Base-by-base conservation (phyloP, 2,329 filamentous ascomycete species). In the Sclerotinia trifoliorum region DNA sequence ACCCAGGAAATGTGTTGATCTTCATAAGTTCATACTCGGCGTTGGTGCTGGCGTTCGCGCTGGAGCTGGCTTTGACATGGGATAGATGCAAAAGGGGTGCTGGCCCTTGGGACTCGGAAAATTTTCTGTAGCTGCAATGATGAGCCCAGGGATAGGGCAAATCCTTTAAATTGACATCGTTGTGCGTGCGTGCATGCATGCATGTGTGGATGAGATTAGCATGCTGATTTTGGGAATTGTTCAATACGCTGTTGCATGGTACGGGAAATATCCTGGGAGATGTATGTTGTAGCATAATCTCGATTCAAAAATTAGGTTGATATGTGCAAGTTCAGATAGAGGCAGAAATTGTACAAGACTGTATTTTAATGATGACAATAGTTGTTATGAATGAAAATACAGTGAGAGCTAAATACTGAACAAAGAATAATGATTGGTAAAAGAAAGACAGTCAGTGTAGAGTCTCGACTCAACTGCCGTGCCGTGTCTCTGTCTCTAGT, bases 1-100 rank as follows among this genome's bases (percentile, higher is more conserved):
- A 44, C 11, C 57, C 19, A 49, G 29, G 29, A 32, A n/a, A 26
- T 42, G 15, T 39, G 60, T 51, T 63, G 60, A 63, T 63, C 46
- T 63, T 63, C 60, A 52, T 52, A 63, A 63, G 32, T 26, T 39
- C 29, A 39, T 42, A 51, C 46, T 51, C 60, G 60, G 60, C 60
- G 46, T 52, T 63, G 46, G 13, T 21, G 44, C 49, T 62, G 54
- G 54, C 54, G 29, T 56, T 57, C 15, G 46, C 60, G 46, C 39
- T 62, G 60, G 46, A 44, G 29, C 35, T 57, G 55, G 1, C n/a
- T 7, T 42, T 21, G 32, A 51, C 60, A 63, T 63, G 60, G 60
- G 46, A 32, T 19, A 26, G 15, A 17, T 49, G 39, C 46, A 19
- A 39, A 26, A 63, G 46, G 32, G 60, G 58, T 49, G 58, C 32